Base-by-base conservation (phyloP, 306 rosid species). In the Prinsepia uniflora region DNA sequence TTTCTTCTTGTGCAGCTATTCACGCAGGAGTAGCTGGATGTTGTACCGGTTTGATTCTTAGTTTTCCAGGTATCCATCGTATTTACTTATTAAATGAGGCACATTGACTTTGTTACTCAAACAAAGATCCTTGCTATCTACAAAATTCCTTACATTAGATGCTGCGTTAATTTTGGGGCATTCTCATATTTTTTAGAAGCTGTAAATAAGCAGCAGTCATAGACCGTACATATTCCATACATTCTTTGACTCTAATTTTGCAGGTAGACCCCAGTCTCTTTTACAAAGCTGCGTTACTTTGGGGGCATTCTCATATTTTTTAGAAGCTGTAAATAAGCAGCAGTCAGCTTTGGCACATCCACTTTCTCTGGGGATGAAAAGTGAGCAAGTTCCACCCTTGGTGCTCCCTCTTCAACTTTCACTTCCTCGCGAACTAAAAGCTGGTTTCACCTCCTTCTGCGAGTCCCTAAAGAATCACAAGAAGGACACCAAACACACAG, bases 21-120 rank as follows among this genome's bases (percentile, higher is more conserved):
- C 90, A 94, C 73, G 95, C 97, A 0, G 98, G 98, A 70, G 95
- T 94, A 63, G 98, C 98, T 70, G 98, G 98, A 71, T 94, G 98
- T 81, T 94, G 98, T 82, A 94, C 98, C 59, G 98, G 98, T 57
- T 89, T 94, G 61, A 97, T 95, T 79, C 90, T 94, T 71, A 94
- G 98, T 79, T 90, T 90, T 76, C 97, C 98, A 34, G 97, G 98
- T 94, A 87, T 67, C 57, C 9, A 22, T 40, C 44, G 30, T 71
- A 20, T 43, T 43, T 74, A 36, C 5, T 11, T 4, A 11, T 10
- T 46, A 18, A 53, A 39, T 13, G 55, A 20, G n/a, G 4, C 66
- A 39, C 22, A 8, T 61, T 53, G 50, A 19, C 41, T 54, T 55
- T 42, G 52, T 14, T 41, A 3, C 24, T 63, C 18, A 63, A 54